These are phyloP conservation scores for Cladosporium colombiae DNA, from an alignment of 2,329 filamentous ascomycete species.

Conservation along the genomic window DNA sequence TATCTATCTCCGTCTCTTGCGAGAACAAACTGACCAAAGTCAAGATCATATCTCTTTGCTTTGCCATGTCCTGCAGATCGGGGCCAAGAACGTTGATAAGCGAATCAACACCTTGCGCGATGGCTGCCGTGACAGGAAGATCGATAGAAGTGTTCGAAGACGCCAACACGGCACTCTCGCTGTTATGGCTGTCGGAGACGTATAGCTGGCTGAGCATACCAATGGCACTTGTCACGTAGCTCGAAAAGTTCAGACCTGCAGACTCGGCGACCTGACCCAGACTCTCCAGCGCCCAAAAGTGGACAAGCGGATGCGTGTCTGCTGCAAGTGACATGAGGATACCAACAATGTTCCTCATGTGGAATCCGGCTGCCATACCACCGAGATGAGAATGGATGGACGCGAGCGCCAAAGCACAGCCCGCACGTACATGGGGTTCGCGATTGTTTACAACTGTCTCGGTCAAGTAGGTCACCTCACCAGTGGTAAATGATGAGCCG, in stretches of 20 bases:
- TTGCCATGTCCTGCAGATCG: conserved; percentile 88
- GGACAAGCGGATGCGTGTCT: conserved; percentile 90
- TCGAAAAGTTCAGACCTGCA: conserved; percentile 86
- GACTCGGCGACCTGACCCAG: conserved; percentile 85
- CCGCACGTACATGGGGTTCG: conserved; percentile 88
- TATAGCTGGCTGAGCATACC: conserved; percentile 95
- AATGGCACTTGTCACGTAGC: conserved; percentile 84
- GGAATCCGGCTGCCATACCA: conserved; percentile 94
- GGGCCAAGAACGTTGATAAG: conserved; percentile 94
- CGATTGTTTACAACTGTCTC: conserved; percentile 93
- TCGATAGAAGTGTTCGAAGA: conserved; percentile 91
- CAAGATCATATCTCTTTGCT: conserved; percentile 88
- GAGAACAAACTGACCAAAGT: conserved; percentile 83
- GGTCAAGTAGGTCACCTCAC: conserved; percentile 86
- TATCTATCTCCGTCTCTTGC: conserved; percentile 63
- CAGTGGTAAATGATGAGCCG: conserved; percentile 84
- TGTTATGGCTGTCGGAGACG: conserved; percentile 85
- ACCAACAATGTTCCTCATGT: conserved; percentile 94
- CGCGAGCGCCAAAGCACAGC: conserved; percentile 90
- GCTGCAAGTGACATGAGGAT: conserved; percentile 98
- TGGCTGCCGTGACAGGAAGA: conserved; percentile 75
- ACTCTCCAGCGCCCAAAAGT: conserved; percentile 94
- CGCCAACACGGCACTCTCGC: conserved; percentile 74
- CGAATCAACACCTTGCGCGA: conserved; percentile 89
- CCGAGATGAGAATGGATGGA: conserved; percentile 94